phyloP scores from a whole-genome alignment of 1,284 basidiomycete genomes.

The Microstroma glucosiphilum region DNA sequence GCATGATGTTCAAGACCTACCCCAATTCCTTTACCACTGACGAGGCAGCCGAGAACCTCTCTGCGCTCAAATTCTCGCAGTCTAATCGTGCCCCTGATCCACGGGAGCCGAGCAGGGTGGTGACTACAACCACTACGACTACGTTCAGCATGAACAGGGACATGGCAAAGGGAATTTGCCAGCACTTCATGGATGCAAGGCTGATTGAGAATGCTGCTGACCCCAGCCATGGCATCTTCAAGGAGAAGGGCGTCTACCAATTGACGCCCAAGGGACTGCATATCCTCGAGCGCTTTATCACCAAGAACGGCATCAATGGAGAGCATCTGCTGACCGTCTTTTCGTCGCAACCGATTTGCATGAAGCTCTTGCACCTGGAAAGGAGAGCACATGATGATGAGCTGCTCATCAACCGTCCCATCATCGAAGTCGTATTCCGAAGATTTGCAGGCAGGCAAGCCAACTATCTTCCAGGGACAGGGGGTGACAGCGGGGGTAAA shows the following conservation, averaged over 20 bases:
- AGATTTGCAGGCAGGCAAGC: constrained; percentile 72
- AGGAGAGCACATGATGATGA: constrained; percentile 87
- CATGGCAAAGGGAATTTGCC: constrained; percentile 98
- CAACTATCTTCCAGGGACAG: constrained; percentile 15
- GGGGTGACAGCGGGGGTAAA: constrained; percentile 9
- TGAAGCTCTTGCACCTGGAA: constrained; percentile 95
- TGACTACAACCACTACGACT: constrained; percentile 97
- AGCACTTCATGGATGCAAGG: constrained; percentile 98
- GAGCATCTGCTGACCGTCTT: constrained; percentile 88
- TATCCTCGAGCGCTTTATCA: constrained; percentile 96
- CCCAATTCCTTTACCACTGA: constrained; percentile 93
- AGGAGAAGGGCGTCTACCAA: constrained; percentile 91
- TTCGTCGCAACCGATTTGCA: constrained; percentile 87
- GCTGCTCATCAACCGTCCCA: constrained; percentile 82
- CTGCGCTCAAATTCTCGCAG: constrained; percentile 96
- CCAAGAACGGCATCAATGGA: constrained; percentile 90
- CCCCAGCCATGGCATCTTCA: constrained; percentile 78
- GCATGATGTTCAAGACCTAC: constrained; percentile 92
- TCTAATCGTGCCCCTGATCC: constrained; percentile 97
- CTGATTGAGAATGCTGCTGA: constrained; percentile 95
- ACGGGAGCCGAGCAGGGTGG: constrained; percentile 88
- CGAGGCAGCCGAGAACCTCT: constrained; percentile 86
- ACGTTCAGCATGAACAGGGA: constrained; percentile 99
- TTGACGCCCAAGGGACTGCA: constrained; percentile 97
- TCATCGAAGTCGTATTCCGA: constrained; percentile 89